Evolutionary conservation across 2,329 filamentous ascomycete genomes (phyloP).

Genomic region (Trichoderma breve): DNA sequence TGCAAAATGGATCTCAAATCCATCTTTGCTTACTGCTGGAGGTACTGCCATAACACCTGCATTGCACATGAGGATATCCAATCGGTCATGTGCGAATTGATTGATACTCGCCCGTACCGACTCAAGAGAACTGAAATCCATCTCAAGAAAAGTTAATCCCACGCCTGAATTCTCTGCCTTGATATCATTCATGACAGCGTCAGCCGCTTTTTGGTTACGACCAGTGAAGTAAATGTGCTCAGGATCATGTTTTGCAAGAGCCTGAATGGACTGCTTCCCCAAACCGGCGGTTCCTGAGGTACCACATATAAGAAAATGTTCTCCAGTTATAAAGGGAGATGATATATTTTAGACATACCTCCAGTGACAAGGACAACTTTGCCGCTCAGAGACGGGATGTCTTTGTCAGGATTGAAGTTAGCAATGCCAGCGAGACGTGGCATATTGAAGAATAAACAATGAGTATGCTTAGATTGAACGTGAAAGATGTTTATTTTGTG

Average conservation of each 20-base stretch:
- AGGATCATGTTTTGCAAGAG: conserved; percentile 24
- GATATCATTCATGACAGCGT: neutral
- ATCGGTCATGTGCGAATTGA: conserved; percentile 35
- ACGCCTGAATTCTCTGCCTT: conserved; percentile 36
- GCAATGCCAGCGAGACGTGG: neutral
- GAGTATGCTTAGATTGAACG: neutral
- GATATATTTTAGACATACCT: neutral
- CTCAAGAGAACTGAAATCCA: neutral
- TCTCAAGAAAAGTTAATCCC: conserved; percentile 39
- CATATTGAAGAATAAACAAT: neutral
- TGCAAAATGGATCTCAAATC: conserved; percentile 50
- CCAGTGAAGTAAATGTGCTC: conserved; percentile 28
- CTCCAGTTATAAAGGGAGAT: neutral
- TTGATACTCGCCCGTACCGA: conserved; percentile 40
- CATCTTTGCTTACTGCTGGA: conserved; percentile 40
- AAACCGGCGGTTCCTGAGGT: conserved; percentile 50
- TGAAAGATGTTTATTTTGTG: neutral
- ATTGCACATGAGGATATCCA: conserved; percentile 48
- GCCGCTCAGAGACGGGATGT: neutral
- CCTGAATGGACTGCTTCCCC: conserved; percentile 51
- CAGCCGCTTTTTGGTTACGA: conserved; percentile 35
- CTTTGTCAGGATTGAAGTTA: neutral
- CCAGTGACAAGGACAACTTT: conserved; percentile 6
- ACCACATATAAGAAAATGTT: neutral
- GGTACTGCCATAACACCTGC: conserved; percentile 45